phyloP scores from a whole-genome alignment of 257 asterid genomes.

The Solanum boliviense region DNA sequence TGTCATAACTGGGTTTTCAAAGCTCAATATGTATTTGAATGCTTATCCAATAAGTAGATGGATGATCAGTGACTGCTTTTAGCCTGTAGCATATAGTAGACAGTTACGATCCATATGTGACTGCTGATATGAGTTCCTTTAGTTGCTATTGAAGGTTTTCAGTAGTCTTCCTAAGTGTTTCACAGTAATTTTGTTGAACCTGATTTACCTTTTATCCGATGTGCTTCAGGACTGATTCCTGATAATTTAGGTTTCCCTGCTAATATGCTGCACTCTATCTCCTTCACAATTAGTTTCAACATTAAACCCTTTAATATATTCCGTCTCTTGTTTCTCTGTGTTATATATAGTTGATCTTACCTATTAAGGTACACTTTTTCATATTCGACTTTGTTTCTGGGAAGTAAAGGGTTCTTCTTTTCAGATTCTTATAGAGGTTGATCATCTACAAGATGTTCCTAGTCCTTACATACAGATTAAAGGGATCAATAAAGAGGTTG shows the following conservation, averaged over 20 bases:
- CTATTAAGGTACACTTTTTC: neutral
- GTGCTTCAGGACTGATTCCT: neutral
- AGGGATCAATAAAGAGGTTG: constrained; percentile 80
- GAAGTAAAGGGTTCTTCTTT: constrained; percentile 3
- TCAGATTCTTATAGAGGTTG: constrained; percentile 91
- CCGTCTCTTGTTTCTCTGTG: neutral
- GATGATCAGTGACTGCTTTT: neutral
- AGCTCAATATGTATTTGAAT: neutral
- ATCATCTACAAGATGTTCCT: constrained; percentile 87
- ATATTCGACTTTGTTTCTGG: neutral
- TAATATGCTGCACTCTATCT: neutral
- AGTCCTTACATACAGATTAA: constrained; percentile 88
- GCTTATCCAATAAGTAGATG: neutral
- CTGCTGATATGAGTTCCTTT: neutral
- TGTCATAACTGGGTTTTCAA: neutral
- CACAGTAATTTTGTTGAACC: neutral
- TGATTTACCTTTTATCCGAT: neutral
- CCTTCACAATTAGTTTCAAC: neutral
- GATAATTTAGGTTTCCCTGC: neutral
- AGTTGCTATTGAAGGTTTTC: neutral
- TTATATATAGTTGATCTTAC: neutral
- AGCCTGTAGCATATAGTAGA: neutral
- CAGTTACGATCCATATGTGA: neutral
- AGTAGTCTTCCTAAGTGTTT: neutral
- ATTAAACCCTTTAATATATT: neutral